These are phyloP conservation scores for Epichloe hybrida DNA, from an alignment of 2,329 filamentous ascomycete species.

Conservation along the genomic window DNA sequence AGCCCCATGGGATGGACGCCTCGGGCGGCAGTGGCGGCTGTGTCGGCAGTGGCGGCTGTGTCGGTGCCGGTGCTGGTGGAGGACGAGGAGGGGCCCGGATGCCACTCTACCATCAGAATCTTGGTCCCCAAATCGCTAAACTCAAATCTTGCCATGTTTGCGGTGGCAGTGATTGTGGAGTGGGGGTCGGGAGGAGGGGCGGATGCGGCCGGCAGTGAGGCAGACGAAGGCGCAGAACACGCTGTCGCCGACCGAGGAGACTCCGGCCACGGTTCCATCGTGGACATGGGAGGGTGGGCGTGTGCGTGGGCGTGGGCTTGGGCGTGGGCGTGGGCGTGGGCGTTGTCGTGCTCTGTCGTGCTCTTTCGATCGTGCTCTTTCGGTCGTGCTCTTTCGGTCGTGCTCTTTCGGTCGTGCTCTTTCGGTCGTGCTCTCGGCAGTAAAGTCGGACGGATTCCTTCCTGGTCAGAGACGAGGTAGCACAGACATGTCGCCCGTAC, in stretches of 20 bases:
- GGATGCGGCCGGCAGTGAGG: background rate
- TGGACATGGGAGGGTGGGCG: too few species aligned
- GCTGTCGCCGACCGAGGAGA: constrained; percentile 17
- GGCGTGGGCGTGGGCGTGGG: too few species aligned
- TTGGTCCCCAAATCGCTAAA: constrained; percentile 82
- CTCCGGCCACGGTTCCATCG: constrained; percentile 19
- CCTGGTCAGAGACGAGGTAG: constrained; percentile 4
- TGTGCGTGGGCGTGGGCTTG: background rate
- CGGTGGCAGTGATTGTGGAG: constrained; percentile 9
- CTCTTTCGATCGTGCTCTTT: background rate
- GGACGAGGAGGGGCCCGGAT: constrained; percentile 22
- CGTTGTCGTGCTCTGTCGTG: background rate
- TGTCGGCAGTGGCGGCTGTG: background rate
- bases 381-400: too few species aligned
- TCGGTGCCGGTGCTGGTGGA: background rate
- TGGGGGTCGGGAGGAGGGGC: constrained; percentile 3
- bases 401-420: background rate
- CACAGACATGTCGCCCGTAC: constrained; percentile 5
- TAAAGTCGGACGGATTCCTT: constrained; percentile 5
- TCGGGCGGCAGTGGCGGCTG: background rate
- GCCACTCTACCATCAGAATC: constrained; percentile 89
- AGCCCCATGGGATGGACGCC: constrained; percentile 4
- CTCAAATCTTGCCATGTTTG: constrained; percentile 59
- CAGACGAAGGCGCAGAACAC: background rate
- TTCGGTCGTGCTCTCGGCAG: constrained; percentile 4